A percentile compares a stretch with the other conserved stretches of the same genome.
Evolutionary conservation across 768 basidiomycete species (phyloP).

Genomic region (Phlebiopsis flavidoalba): DNA sequence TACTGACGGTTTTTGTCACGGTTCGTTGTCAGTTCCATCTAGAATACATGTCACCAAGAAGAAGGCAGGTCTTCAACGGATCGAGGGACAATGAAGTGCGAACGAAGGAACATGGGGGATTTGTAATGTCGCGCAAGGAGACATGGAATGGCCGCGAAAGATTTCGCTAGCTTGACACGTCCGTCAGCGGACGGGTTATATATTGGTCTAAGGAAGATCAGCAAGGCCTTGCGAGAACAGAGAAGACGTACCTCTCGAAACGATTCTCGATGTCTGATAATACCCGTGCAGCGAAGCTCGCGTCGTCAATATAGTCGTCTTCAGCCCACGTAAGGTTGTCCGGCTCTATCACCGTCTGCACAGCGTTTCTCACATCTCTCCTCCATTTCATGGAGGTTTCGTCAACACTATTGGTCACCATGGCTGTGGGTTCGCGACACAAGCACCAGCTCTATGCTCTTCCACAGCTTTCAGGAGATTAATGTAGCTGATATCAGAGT

Average conservation of each 20-base stretch:
- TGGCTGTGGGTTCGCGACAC: neutral
- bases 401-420: too few relatives aligned
- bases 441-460: neutral
- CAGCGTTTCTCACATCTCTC: slow-evolving; percentile 7
- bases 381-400: slow-evolving; percentile 6
- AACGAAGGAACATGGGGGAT: slow-evolving; percentile 6
- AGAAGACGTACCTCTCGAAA: slow-evolving; percentile 25
- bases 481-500: neutral
- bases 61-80: slow-evolving; percentile 29
- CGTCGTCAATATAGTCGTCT: slow-evolving; percentile 30
- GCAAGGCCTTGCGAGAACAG: neutral
- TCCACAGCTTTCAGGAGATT: slow-evolving; percentile 3
- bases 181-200: slow-evolving; percentile 23
- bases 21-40: slow-evolving; percentile 40
- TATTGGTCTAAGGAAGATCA: slow-evolving; percentile 30
- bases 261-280: slow-evolving; percentile 40
- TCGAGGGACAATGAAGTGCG: slow-evolving; percentile 6
- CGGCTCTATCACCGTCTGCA: slow-evolving; percentile 37
- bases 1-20: slow-evolving; percentile 42
- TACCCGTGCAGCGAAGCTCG: slow-evolving; percentile 37
- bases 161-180: slow-evolving; percentile 29
- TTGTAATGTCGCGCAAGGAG: slow-evolving; percentile 15
- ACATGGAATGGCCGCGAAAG: slow-evolving; percentile 16
- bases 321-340: slow-evolving; percentile 50
- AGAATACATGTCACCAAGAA: slow-evolving; percentile 37